These are phyloP conservation scores for Aspergillus sergii DNA, from an alignment of 2,329 filamentous ascomycete species.

Conservation along the genomic window DNA sequence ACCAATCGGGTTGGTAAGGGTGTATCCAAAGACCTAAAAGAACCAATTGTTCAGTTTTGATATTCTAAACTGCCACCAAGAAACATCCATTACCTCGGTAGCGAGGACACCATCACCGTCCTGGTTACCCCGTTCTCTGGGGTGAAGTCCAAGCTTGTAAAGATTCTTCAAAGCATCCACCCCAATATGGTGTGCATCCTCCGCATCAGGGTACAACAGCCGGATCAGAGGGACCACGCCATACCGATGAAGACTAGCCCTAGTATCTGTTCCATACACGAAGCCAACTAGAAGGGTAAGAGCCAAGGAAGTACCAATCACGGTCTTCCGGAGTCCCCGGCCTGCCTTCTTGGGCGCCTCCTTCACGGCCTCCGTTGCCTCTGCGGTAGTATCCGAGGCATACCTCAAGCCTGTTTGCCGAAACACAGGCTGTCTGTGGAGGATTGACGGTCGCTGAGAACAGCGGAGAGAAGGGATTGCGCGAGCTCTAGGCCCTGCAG, in stretches of 20 bases:
- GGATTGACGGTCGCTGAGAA: conserved; percentile 25
- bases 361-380: conserved; percentile 24
- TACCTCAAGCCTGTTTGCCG: conserved; percentile 12
- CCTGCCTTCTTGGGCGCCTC: conserved; percentile 33
- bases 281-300: conserved; percentile 56
- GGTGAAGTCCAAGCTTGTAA: conserved; percentile 74
- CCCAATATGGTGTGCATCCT: conserved; percentile 87
- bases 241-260: conserved; percentile 70
- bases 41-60: background rate
- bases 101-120: conserved; percentile 57
- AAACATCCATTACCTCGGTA: conserved; percentile 47
- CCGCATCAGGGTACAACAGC: conserved; percentile 53
- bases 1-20: conserved; percentile 81
- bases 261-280: conserved; percentile 73
- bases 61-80: background rate
- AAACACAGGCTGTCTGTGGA: conserved; percentile 1
- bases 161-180: conserved; percentile 71
- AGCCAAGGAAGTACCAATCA: conserved; percentile 55
- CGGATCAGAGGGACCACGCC: conserved; percentile 56
- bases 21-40: conserved; percentile 70
- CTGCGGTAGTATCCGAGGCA: conserved; percentile 16
- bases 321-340: conserved; percentile 29
- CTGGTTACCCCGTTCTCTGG: conserved; percentile 73
- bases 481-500: conserved; percentile 28
- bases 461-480: conserved; percentile 26